phyloP scores from a whole-genome alignment of 2,329 filamentous ascomycete genomes.

The Colletotrichum sp. region DNA sequence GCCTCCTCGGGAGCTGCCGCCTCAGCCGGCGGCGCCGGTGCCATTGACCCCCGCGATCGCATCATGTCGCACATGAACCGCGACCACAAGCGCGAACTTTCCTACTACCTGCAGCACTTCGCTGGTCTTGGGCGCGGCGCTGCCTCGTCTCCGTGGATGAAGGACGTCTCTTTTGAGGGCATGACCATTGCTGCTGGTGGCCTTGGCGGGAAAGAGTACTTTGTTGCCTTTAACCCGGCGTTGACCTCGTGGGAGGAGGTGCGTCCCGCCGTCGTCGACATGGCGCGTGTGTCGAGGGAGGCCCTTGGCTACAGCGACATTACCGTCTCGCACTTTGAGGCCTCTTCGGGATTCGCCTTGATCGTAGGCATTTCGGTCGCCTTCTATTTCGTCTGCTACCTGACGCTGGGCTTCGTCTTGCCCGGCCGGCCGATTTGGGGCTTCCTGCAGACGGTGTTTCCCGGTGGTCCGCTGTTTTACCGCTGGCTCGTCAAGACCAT shows the following conservation, averaged over 20 bases:
- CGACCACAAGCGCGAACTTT: conserved; percentile 77
- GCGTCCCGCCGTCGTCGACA: conserved; percentile 73
- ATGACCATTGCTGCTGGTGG: conserved; percentile 62
- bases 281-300: conserved; percentile 63
- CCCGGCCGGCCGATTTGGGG: conserved; percentile 56
- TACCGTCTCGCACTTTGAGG: conserved; percentile 43
- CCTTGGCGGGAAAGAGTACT: conserved; percentile 47
- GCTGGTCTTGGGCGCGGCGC: conserved; percentile 58
- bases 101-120: conserved; percentile 80
- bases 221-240: conserved; percentile 72
- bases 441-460: conserved; percentile 55
- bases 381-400: conserved; percentile 59
- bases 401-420: conserved; percentile 53
- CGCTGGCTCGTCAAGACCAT: conserved; percentile 64
- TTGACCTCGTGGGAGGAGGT: conserved; percentile 72
- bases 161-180: conserved; percentile 66
- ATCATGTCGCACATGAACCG: conserved; percentile 84
- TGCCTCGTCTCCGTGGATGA: conserved; percentile 64
- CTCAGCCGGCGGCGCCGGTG: conserved; percentile 20
- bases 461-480: conserved; percentile 63
- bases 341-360: conserved; percentile 50
- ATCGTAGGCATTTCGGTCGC: conserved; percentile 59
- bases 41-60: conserved; percentile 34
- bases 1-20: not conserved
- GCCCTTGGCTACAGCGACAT: conserved; percentile 64